Evolutionary conservation across 768 basidiomycete species (phyloP), one percentile per base, ranked within the genome.

Genomic region (Hirschioporus abietinus): DNA sequence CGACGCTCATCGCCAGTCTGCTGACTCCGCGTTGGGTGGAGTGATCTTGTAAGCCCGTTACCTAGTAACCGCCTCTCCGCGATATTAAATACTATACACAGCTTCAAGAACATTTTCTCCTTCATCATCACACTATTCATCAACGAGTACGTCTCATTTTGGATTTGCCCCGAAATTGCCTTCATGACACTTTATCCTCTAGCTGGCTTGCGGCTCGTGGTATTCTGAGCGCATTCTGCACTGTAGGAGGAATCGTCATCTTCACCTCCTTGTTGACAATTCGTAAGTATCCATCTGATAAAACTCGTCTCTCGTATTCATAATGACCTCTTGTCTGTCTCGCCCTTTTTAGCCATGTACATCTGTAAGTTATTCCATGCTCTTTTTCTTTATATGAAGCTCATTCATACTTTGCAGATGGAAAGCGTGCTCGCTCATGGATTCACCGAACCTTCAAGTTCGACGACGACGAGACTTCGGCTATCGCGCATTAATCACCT

Each of bases 1-100:
- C 17, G 72, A 73, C 36, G 70, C 65, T 36, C 70, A 72, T 52
- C 66, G 71, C 15, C 42, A 65, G 34, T 63, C 64, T 7, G 67
- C 68, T 6, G 68, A 71, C 24, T 65, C 69, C 8, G 72, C 72
- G 1, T 63, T 72, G 17, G 71, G 69, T 1, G 72, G 68, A 17
- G 65, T 71, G 18, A 65, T 66, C 27, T 70, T 69, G 42, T 63
- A 61, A 4, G 60, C 17, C 20, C 17, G 6, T 35, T 23, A 35
- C 23, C 60, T 3, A 17, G 3, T 61, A 18, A 7, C 26, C 12
- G 60, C 26, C 12, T 61, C 17, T 27, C 26, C 18, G 8, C 42
- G 42, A 15, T 12, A 12, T 52, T 15, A 15, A 52, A 23, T 5
- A 58, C 58, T 26, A 42, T 60, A 17, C 18, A 58, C 60, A 25